These are phyloP conservation scores for Myriosclerotinia duriaeana DNA, from an alignment of 2,329 filamentous ascomycete genomes.

Conservation along the genomic window DNA sequence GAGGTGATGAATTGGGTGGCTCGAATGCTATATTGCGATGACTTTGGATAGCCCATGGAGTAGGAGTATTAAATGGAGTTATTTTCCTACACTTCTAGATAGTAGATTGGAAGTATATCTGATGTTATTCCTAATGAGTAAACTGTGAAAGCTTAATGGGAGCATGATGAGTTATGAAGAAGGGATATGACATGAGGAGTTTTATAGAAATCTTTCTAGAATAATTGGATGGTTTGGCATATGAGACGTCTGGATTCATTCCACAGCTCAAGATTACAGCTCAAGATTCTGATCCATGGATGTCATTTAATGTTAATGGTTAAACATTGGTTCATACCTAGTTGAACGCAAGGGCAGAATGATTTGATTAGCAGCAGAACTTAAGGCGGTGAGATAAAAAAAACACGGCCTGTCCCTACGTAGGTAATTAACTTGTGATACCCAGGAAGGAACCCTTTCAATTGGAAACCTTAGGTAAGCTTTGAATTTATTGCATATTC, in stretches of 20 bases:
- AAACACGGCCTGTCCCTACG: no score
- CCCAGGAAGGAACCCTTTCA: no score
- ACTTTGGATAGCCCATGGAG: not conserved
- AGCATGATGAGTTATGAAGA: not conserved
- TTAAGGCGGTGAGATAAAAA: no score
- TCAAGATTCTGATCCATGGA: not conserved
- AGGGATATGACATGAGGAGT: not conserved
- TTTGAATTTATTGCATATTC: no score
- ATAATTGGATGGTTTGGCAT: not conserved
- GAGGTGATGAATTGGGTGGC: slow-evolving; percentile 41
- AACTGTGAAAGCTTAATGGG: not conserved
- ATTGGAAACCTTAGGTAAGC: no score
- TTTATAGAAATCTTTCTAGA: not conserved
- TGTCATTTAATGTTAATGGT: slow-evolving; percentile 10
- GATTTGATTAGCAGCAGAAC: no score
- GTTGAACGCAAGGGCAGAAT: no score
- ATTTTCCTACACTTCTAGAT: slow-evolving; percentile 1
- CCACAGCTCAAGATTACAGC: no score
- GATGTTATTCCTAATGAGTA: not conserved
- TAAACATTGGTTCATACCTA: not conserved
- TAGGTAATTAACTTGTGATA: no score
- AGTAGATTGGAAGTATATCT: slow-evolving; percentile 9
- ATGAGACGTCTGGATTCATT: not conserved
- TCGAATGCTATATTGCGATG: slow-evolving; percentile 30
- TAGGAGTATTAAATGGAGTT: not conserved